Evolutionary conservation across 345 rosid genomes (phyloP).

Genomic region (Gossypium thurberi): DNA sequence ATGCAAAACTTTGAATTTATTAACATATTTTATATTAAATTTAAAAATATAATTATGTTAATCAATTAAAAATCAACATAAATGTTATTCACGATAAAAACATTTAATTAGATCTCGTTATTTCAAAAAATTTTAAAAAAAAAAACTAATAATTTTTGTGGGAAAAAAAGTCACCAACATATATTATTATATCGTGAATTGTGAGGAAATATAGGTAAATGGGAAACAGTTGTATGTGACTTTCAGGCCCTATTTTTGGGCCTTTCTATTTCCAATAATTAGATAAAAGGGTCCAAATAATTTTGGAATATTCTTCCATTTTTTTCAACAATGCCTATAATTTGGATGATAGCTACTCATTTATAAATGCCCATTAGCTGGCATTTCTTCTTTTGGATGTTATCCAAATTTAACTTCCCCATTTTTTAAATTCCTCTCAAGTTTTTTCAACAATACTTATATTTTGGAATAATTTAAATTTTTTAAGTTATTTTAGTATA

Average conservation of each 20-base stretch:
- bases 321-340: neutral
- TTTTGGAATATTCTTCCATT: neutral
- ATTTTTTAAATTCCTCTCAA: too few relatives aligned
- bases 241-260: neutral
- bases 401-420: neutral
- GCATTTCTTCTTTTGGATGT: neutral
- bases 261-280: neutral
- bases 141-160: neutral
- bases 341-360: neutral
- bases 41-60: too few relatives aligned
- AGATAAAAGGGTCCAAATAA: conserved; percentile 5
- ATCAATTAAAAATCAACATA: too few relatives aligned
- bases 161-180: neutral
- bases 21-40: too few relatives aligned
- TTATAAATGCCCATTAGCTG: conserved; percentile 7
- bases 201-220: neutral
- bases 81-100: too few relatives aligned
- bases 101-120: too few relatives aligned
- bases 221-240: neutral
- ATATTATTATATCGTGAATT: neutral
- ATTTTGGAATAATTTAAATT: too few relatives aligned
- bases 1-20: too few relatives aligned
- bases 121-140: neutral
- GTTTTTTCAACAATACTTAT: too few relatives aligned
- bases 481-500: too few relatives aligned